A percentile compares a stretch with the other conserved stretches of the same genome.
phyloP scores from a whole-genome alignment of 805 yeast species.

The Starmerella bombicola region DNA sequence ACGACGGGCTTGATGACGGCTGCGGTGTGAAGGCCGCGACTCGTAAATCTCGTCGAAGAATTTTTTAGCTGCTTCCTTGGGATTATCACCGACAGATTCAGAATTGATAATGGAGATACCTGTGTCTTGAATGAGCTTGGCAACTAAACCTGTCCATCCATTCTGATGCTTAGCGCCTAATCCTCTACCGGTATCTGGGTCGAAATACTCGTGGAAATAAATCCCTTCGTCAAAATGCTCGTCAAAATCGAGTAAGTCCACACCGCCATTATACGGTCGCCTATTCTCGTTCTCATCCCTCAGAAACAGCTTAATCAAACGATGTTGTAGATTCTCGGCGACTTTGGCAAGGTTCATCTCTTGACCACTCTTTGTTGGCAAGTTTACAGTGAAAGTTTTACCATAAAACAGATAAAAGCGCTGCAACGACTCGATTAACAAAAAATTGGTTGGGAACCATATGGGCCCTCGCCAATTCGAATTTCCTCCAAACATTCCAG shows the following conservation, averaged over 20 bases:
- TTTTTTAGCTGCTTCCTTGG: constrained; percentile 27
- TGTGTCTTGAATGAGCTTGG: constrained; percentile 77
- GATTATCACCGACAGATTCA: constrained; percentile 25
- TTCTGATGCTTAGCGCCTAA: constrained; percentile 88
- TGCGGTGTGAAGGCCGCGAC: constrained; percentile 15
- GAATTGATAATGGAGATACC: constrained; percentile 49
- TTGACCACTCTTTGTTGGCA: constrained; percentile 51
- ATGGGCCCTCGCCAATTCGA: constrained; percentile 97
- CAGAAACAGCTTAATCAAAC: constrained; percentile 68
- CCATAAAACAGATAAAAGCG: constrained; percentile 84
- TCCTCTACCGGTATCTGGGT: constrained; percentile 90
- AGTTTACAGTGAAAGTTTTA: constrained; percentile 68
- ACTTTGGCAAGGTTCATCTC: constrained; percentile 33
- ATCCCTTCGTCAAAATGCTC: constrained; percentile 61
- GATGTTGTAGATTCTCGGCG: constrained; percentile 79
- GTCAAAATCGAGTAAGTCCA: constrained; percentile 40
- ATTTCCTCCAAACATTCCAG: constrained; percentile 92
- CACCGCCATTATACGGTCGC: constrained; percentile 63
- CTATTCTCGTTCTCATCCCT: constrained; percentile 41
- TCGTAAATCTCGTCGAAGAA: constrained; percentile 29
- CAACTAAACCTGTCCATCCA: constrained; percentile 93
- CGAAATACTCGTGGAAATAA: constrained; percentile 78
- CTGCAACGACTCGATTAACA: constrained; percentile 75
- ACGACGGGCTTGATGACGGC: constrained; percentile 20
- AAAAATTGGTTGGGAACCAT: constrained; percentile 88